Evolutionary conservation across 345 rosid species (phyloP).

Genomic region (Microthlaspi erraticum): DNA sequence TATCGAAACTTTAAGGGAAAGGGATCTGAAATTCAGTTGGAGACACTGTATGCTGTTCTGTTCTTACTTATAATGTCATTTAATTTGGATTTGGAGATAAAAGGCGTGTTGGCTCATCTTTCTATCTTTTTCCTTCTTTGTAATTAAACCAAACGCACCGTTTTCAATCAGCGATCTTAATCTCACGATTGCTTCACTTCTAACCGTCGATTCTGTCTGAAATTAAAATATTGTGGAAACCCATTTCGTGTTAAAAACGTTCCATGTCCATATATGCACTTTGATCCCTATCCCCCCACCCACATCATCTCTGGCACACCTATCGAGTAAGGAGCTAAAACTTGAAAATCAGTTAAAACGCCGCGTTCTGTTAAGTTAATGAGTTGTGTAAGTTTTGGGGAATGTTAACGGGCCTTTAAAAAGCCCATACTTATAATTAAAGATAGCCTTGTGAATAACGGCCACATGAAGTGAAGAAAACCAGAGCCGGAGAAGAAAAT

Average conservation of each 20-base stretch:
- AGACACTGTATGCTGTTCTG: constrained; percentile 5
- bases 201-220: constrained; percentile 19
- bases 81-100: not conserved
- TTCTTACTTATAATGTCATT: constrained; percentile 13
- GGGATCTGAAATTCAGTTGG: constrained; percentile 28
- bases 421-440: not conserved
- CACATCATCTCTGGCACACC: constrained; percentile 24
- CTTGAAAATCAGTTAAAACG: not conserved
- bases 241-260: not conserved
- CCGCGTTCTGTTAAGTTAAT: not conserved
- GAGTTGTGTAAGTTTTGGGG: not conserved
- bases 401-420: not conserved
- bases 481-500: constrained; percentile 18
- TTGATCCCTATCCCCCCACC: not conserved
- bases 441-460: constrained; percentile 10
- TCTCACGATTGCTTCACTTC: not conserved
- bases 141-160: constrained; percentile 40
- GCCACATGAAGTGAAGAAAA: constrained; percentile 24
- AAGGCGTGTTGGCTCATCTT: constrained; percentile 61
- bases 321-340: not conserved
- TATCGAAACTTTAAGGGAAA: constrained; percentile 2
- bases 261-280: constrained; percentile 1
- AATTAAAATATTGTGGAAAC: not conserved
- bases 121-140: constrained; percentile 19
- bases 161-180: constrained; percentile 2